Percentiles rank a stretch among this genome's conserved stretches.
These are phyloP conservation scores for Botryotinia calthae DNA, from an alignment of 2,329 filamentous ascomycete genomes.

Conservation along the genomic window DNA sequence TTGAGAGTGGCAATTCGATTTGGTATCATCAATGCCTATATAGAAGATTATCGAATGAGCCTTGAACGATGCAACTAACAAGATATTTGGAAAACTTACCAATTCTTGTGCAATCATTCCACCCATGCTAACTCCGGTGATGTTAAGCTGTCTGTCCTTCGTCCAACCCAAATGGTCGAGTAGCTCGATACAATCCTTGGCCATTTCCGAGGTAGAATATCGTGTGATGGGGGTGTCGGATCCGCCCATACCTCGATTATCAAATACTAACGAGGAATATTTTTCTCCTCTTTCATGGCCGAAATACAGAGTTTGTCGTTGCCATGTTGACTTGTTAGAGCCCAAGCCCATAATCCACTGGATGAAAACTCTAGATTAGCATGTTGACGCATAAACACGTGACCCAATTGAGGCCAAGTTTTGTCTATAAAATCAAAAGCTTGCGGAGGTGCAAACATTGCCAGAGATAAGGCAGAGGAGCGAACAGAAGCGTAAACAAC, in stretches of 20 bases:
- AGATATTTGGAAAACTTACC: slow-evolving; percentile 40
- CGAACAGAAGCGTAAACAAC: neutral
- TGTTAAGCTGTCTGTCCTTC: slow-evolving; percentile 56
- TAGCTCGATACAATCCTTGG: slow-evolving; percentile 70
- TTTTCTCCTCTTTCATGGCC: slow-evolving; percentile 65
- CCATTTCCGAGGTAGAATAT: slow-evolving; percentile 85
- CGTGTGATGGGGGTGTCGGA: slow-evolving; percentile 74
- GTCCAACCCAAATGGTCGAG: slow-evolving; percentile 68
- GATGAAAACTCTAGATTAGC: slow-evolving; percentile 19
- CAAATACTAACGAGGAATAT: slow-evolving; percentile 74
- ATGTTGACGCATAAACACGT: slow-evolving; percentile 17
- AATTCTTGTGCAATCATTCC: slow-evolving; percentile 92
- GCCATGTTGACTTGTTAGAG: slow-evolving; percentile 67
- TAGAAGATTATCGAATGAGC: neutral
- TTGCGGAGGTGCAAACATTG: neutral
- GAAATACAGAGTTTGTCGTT: slow-evolving; percentile 79
- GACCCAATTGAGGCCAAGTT: neutral
- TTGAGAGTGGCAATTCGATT: slow-evolving; percentile 54
- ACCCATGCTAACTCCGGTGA: slow-evolving; percentile 79
- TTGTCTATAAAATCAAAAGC: neutral
- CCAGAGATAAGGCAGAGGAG: neutral
- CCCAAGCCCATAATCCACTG: slow-evolving; percentile 82
- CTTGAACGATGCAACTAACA: neutral
- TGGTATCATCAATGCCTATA: slow-evolving; percentile 49
- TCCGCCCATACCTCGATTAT: slow-evolving; percentile 78